Evolutionary conservation across 2,329 filamentous ascomycete genomes (phyloP).

Genomic region (Coleophoma crateriformis): DNA sequence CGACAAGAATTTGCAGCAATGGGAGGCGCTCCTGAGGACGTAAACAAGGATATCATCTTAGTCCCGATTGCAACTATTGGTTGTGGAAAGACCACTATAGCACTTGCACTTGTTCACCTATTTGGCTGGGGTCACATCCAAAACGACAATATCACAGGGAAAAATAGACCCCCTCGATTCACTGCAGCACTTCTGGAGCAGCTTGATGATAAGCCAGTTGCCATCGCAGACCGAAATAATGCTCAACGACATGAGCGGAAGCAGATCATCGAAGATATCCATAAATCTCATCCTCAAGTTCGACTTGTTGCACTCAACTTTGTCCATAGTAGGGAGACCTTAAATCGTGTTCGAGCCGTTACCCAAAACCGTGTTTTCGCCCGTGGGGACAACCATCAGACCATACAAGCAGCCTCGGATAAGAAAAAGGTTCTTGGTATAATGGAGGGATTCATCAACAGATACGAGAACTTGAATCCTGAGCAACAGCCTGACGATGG

Average conservation of each 20-base stretch:
- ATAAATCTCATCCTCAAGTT: constrained; percentile 53
- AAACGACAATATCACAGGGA: constrained; percentile 89
- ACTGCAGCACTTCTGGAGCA: constrained; percentile 62
- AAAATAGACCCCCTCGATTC: constrained; percentile 73
- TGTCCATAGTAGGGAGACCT: constrained; percentile 63
- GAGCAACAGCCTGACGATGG: constrained; percentile 66
- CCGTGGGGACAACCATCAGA: constrained; percentile 95
- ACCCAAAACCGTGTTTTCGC: constrained; percentile 75
- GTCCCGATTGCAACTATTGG: constrained; percentile 90
- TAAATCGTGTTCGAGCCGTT: constrained; percentile 66
- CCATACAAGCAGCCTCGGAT: constrained; percentile 80
- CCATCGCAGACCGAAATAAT: constrained; percentile 93
- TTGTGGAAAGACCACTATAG: constrained; percentile 94
- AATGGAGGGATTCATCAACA: constrained; percentile 88
- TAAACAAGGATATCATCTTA: constrained; percentile 68
- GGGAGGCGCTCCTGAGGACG: constrained; percentile 43
- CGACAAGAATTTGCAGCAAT: constrained; percentile 58
- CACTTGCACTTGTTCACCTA: constrained; percentile 71
- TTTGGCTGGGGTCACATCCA: constrained; percentile 93
- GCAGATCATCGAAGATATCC: constrained; percentile 79
- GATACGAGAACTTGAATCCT: constrained; percentile 74
- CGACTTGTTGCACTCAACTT: constrained; percentile 85
- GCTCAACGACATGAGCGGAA: constrained; percentile 81
- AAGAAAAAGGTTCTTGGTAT: constrained; percentile 73
- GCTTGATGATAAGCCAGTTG: constrained; percentile 61